Evolutionary conservation across 345 rosid species (phyloP), one percentile per base, ranked within the genome.

Genomic region (Eucalyptus regnans): DNA sequence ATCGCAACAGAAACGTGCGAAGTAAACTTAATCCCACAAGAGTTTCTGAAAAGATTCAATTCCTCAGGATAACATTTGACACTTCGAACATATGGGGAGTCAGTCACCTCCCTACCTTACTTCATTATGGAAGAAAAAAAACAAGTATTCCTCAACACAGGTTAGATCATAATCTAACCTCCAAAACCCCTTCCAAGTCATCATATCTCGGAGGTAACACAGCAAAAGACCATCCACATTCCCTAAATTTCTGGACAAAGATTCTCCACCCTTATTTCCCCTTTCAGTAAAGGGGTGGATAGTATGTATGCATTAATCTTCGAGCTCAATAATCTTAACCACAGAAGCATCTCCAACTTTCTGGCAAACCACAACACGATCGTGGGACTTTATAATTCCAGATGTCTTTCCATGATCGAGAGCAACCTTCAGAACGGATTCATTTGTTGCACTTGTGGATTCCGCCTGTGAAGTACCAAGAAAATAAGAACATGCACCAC

Each of bases 301-400:
- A 71, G 60, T 89, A 44, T 16, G 60, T 88, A 44, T 16, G 12
- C 43, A 71, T 89, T 56, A 89, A 22, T 89, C 90, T 87, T 89
- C 90, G 8, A 89, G 90, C 81, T 90, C 91, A 16, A 90, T 90
- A 31, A 90, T 90, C 86, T 90, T 90, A 50, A 90, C 91, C 27
- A 90, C 91, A 15, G 90, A 90, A 33, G 91, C 87, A 79, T 90
- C 91, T 49, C 89, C 91, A 7, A 90, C 89, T 80, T 90, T 90
- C 88, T 88, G 91, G 62, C 89, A 88, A 56, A 90, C 84, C 25
- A 90, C 91, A 4, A 90, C 90, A 49, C 91, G 88, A 56, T 90
- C 91, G n/a, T 90, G 89, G 9, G 89, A 80, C 90, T 90, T 88
- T 58, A 90, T 88, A 50, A 88, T 52, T 12, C 91, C 90, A 9